Percentiles rank a stretch among this genome's conserved stretches.
These are phyloP conservation scores for Athelia psychrophila DNA, from an alignment of 1,284 basidiomycete genomes.

Conservation along the genomic window DNA sequence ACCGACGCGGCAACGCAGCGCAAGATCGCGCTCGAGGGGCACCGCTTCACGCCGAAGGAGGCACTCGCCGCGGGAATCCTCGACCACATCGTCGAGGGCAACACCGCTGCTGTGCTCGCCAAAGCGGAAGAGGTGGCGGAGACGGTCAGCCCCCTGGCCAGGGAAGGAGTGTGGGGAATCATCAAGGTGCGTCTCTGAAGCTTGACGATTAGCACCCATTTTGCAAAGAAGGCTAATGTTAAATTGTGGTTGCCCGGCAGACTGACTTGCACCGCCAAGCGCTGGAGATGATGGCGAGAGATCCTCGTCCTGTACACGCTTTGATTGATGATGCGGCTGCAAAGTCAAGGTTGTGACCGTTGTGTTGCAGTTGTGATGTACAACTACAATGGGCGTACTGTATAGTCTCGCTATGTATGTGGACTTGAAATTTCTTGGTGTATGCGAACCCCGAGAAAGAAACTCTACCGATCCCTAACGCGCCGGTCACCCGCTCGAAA, in stretches of 20 bases:
- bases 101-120: conserved; percentile 57
- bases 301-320: not conserved
- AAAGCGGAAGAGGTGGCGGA: conserved; percentile 60
- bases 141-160: conserved; percentile 43
- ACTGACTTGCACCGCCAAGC: not conserved
- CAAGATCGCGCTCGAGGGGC: conserved; percentile 80
- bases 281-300: not conserved
- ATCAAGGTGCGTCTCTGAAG: conserved; percentile 61
- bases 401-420: no score
- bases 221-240: not conserved
- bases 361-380: no score
- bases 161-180: conserved; percentile 60
- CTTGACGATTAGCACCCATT: not conserved
- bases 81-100: conserved; percentile 63
- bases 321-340: not conserved
- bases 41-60: conserved; percentile 78
- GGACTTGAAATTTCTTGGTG: no score
- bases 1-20: conserved; percentile 60
- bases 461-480: no score
- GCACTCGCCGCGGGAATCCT: conserved; percentile 68
- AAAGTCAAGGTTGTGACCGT: not conserved
- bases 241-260: not conserved
- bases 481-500: no score
- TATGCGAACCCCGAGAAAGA: no score
- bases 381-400: no score